phyloP scores from a whole-genome alignment of 2,329 filamentous ascomycete genomes.

The Cadophora sp. region DNA sequence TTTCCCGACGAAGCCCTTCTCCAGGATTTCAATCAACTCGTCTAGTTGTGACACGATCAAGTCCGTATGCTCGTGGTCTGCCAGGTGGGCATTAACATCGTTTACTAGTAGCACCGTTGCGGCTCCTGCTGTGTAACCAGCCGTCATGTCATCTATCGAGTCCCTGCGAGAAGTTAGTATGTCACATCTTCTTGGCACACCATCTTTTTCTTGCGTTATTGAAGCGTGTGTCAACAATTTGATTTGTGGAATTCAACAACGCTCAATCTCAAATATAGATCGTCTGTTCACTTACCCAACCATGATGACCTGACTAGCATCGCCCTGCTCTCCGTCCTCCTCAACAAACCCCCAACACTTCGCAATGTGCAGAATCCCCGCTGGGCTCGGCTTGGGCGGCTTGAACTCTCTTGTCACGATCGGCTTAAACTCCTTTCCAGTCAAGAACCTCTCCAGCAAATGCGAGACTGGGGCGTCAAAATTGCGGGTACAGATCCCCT shows the following conservation, averaged over 20 bases:
- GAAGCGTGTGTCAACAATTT: background rate
- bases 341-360: constrained; percentile 73
- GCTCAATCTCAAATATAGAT: background rate
- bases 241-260: background rate
- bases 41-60: constrained; percentile 74
- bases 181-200: background rate
- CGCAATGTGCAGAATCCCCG: constrained; percentile 87
- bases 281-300: constrained; percentile 51
- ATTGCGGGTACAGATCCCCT: constrained; percentile 93
- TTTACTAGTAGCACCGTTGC: constrained; percentile 90
- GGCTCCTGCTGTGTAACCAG: constrained; percentile 81
- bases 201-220: too few species aligned
- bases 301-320: constrained; percentile 43
- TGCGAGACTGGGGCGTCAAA: constrained; percentile 82
- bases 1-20: constrained; percentile 73
- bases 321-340: constrained; percentile 27
- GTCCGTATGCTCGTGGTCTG: constrained; percentile 77
- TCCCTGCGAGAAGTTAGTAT: constrained; percentile 58
- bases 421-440: constrained; percentile 71
- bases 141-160: constrained; percentile 91
- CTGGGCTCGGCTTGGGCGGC: constrained; percentile 87
- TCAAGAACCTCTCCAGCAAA: constrained; percentile 77
- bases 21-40: constrained; percentile 77
- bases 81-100: constrained; percentile 76
- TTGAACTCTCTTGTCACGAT: constrained; percentile 84